Evolutionary conservation across 2,329 filamentous ascomycete genomes (phyloP).

Genomic region (Eutypa lata): DNA sequence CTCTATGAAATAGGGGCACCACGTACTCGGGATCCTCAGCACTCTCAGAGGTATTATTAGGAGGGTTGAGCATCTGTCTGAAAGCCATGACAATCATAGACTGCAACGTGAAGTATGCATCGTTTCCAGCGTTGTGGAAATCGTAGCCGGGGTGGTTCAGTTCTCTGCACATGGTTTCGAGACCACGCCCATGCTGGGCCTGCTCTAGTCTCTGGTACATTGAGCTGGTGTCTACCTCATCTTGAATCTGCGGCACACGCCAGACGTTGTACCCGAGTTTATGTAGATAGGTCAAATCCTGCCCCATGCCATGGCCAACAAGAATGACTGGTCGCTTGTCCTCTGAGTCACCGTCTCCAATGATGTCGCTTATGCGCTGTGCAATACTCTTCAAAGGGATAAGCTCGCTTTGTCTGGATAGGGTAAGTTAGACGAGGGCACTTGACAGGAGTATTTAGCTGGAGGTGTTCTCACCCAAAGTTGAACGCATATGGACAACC

Average conservation of each 20-base stretch:
- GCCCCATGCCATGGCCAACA: slow-evolving; percentile 69
- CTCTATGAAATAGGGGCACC: no score
- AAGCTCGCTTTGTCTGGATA: slow-evolving; percentile 39
- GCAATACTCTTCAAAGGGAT: slow-evolving; percentile 32
- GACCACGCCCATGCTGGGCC: slow-evolving; percentile 48
- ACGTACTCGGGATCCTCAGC: not conserved
- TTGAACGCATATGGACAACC: slow-evolving; percentile 74
- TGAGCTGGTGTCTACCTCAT: slow-evolving; percentile 68
- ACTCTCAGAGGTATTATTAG: no score
- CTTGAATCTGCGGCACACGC: slow-evolving; percentile 52
- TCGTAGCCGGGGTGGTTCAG: slow-evolving; percentile 61
- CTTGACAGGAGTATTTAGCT: not conserved
- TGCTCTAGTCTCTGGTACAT: slow-evolving; percentile 65
- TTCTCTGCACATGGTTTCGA: slow-evolving; percentile 60
- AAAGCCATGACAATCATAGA: slow-evolving; percentile 65
- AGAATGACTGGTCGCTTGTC: slow-evolving; percentile 57
- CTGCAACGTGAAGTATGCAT: slow-evolving; percentile 75
- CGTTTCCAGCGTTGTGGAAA: slow-evolving; percentile 87
- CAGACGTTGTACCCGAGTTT: slow-evolving; percentile 61
- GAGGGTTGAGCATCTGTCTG: slow-evolving; percentile 21
- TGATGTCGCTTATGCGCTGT: slow-evolving; percentile 32
- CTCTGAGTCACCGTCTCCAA: slow-evolving; percentile 25
- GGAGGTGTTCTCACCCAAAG: slow-evolving; percentile 59
- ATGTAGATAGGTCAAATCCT: slow-evolving; percentile 68
- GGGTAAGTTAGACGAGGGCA: slow-evolving; percentile 14